phyloP scores from a whole-genome alignment of 768 basidiomycete genomes.

The Amanita jacksonii region DNA sequence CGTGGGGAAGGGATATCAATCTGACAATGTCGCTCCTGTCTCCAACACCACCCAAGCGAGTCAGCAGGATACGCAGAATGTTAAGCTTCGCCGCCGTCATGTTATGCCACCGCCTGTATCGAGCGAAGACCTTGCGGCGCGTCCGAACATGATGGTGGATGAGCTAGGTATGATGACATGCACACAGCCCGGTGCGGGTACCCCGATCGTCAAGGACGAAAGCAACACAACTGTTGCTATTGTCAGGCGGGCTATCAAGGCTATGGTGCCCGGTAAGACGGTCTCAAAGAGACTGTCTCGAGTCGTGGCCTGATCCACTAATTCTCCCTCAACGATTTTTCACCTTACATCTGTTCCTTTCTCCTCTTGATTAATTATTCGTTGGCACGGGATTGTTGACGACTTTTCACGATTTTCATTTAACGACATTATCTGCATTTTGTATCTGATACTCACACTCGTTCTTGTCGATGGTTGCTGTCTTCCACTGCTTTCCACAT shows the following conservation, averaged over 20 bases:
- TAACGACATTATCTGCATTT: not conserved
- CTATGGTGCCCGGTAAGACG: constrained; percentile 61
- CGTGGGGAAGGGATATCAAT: constrained; percentile 74
- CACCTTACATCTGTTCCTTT: not conserved
- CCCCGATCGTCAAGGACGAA: constrained; percentile 33
- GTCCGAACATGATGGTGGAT: constrained; percentile 43
- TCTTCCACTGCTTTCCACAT: not conserved
- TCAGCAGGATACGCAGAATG: not conserved
- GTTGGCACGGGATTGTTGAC: constrained; percentile 1
- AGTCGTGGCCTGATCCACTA: constrained; percentile 11
- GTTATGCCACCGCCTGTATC: constrained; percentile 68
- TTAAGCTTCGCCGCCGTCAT: constrained; percentile 28
- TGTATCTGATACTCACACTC: not conserved
- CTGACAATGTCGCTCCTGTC: constrained; percentile 43
- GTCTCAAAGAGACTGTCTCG: constrained; percentile 42
- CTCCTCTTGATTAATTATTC: not conserved
- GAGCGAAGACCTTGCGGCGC: constrained; percentile 41
- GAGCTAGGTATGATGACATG: constrained; percentile 51
- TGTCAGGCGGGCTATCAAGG: constrained; percentile 66
- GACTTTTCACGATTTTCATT: not conserved
- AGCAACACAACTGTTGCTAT: constrained; percentile 41
- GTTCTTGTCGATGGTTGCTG: not conserved
- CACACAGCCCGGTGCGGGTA: constrained; percentile 19
- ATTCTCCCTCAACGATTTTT: not conserved
- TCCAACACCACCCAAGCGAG: constrained; percentile 27